phyloP scores from a whole-genome alignment of 106 monocot genomes.

The Dendrobium huoshanense region DNA sequence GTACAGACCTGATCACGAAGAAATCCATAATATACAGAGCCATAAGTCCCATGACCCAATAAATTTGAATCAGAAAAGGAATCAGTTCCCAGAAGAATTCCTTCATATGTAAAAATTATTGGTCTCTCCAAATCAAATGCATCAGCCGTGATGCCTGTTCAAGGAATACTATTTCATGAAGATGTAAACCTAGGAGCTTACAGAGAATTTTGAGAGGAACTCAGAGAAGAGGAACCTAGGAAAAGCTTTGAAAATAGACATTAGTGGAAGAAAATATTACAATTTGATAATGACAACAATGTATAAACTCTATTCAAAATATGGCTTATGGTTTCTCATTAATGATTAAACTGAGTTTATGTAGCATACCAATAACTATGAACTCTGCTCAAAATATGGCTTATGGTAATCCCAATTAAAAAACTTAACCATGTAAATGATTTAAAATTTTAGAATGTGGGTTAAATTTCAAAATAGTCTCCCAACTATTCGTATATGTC shows the following conservation, averaged over 20 bases:
- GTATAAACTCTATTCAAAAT: neutral
- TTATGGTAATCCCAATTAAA: neutral
- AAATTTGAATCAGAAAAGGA: conserved; percentile 86
- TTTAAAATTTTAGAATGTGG: too few relatives aligned
- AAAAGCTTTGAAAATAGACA: neutral
- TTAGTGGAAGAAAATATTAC: conserved; percentile 1
- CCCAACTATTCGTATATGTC: too few relatives aligned
- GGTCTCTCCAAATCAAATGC: conserved; percentile 92
- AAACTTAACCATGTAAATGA: too few relatives aligned
- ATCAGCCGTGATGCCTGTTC: conserved; percentile 60
- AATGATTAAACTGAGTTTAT: neutral
- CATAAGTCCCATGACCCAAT: conserved; percentile 92
- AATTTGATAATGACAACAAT: neutral
- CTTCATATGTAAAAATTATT: conserved; percentile 74
- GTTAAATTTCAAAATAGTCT: too few relatives aligned
- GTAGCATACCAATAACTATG: neutral
- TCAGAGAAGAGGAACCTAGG: neutral
- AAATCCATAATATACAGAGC: conserved; percentile 92
- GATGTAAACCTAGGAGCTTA: neutral
- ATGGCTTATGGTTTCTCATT: neutral
- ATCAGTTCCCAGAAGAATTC: conserved; percentile 68
- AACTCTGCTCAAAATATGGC: neutral
- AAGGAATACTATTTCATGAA: conserved; percentile 1
- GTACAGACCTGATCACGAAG: conserved; percentile 84
- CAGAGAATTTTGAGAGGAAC: neutral